Base-by-base conservation (phyloP, 352 stramenopile genomes). In the Globisporangium emineosum region DNA sequence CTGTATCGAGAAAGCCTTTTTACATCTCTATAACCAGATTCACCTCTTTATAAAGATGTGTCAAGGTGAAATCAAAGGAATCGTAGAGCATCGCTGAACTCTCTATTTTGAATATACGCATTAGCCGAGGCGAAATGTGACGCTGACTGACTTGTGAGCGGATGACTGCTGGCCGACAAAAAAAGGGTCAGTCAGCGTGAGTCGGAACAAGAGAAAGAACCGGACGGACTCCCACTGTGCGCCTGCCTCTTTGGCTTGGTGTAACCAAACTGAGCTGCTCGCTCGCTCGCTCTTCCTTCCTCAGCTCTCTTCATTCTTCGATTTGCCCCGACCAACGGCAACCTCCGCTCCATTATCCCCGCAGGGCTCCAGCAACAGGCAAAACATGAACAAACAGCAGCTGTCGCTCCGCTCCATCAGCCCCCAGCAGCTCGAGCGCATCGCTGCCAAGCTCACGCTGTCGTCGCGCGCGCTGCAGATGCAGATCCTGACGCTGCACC, bases 371-470 rank as follows among this genome's bases (percentile, higher is more conserved):
- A 29, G 23, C 49, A 32, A 37, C 50, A 56, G 12, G 2, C 15
- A 51, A 10, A 51, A n/a, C 10, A 61, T 62, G 52, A 57, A 56
- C 40, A 60, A 66, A 23, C 58, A 40, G 25, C 30, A 40, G 19
- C 15, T 27, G 3, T 42, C 40, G n/a, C 58, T 9, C 19, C 43
- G 25, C 23, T 19, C 29, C 57, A 60, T 47, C 62, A 56, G 27
- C 25, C 17, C 62, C 10, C 64, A 70, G 52, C 68, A 81, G 57
- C 70, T 90, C 40, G 79, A 89, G 64, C 67, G 71, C 30, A 69
- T 81, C 10, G 81, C 81, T 1, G 56, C 56, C 23, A 79, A 83
- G 67, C 72, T 90, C 55, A 86, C 76, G 37, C 42, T 74, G 9
- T 81, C 80, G 55, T 81, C 75, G 17, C 69, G 71, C 3, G 62